A percentile compares a stretch with the other conserved stretches of the same genome.
These are phyloP conservation scores for Sugiyamaella neomexicana DNA, from an alignment of 1,139 yeast genomes.

Conservation along the genomic window DNA sequence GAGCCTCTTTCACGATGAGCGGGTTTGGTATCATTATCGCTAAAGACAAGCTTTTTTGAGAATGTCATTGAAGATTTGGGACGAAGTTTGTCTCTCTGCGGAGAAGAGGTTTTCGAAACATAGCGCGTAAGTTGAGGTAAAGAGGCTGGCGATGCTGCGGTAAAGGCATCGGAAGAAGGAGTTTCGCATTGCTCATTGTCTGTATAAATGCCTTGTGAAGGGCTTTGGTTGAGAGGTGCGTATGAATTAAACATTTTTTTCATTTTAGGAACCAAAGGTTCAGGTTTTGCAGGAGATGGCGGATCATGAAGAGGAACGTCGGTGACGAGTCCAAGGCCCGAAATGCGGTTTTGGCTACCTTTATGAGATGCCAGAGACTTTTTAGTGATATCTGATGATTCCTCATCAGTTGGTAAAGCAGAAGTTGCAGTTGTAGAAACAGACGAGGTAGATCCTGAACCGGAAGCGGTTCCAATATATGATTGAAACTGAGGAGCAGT, in stretches of 20 bases:
- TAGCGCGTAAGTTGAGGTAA: not conserved
- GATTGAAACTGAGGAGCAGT: constrained; percentile 3
- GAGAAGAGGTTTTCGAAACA: not conserved
- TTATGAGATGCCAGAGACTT: not conserved
- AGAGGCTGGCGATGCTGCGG: not conserved
- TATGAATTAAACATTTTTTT: constrained; percentile 7
- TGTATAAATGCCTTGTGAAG: not conserved
- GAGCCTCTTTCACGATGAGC: constrained; percentile 1
- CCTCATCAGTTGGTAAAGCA: not conserved
- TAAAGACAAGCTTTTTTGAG: constrained; percentile 29
- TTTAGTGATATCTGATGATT: not conserved
- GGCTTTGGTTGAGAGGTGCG: constrained; percentile 3
- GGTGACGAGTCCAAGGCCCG: constrained; percentile 11
- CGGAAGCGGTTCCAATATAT: not conserved
- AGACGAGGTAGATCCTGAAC: constrained; percentile 8
- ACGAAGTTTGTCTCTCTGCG: constrained; percentile 1
- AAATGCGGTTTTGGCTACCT: not conserved
- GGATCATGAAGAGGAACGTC: constrained; percentile 6
- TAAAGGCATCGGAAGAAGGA: not conserved
- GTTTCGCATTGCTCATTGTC: not conserved
- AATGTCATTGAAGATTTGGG: constrained; percentile 29
- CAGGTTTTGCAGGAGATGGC: constrained; percentile 2
- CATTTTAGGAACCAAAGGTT: constrained; percentile 3
- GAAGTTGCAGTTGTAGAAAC: constrained; percentile 9
- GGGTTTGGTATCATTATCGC: constrained; percentile 16